Base-by-base conservation (phyloP, 108 stramenopile species). In the Skeletonema menzelii region DNA sequence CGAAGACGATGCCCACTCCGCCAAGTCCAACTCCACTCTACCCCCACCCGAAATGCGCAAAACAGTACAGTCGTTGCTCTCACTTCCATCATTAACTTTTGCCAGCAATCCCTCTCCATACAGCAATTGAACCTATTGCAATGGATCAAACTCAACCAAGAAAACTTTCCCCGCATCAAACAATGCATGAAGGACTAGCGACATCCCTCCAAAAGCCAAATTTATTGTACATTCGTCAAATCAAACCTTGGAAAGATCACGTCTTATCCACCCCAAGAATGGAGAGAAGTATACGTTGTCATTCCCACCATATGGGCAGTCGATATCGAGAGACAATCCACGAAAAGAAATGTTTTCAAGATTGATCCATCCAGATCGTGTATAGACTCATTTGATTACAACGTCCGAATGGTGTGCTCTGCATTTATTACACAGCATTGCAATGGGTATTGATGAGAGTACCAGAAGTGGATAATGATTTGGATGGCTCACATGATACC, bases 281-380 rank as follows among this genome's bases (percentile, higher is more conserved):
- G 69, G 69, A 15, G 58, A 32, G 69, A 69, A 14, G 46, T 69
- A 42, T 69, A 69, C 38, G 69, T 69, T 44, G 58, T 69, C 26
- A 69, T 69, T 10, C 69, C 69, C 7, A 59, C 69, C 11, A 59
- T 69, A 5, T 69, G 69, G 69, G 59, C 69, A 15, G 69, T 59
- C 0, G 15, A 59, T 27, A n/a, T n/a, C n/a, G n/a, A n/a, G 1
- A 8, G 59, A 46, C 12, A 69, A 69, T 44, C 69, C 69, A 28
- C 58, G 69, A 5, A 69, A 69, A 44, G 58, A 58, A 40, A 69
- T 69, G 44, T 59, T 69, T 1, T 8, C 11, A 1, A 24, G 38
- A 59, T 11, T 69, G 10, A 69, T 69, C 59, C 38, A 59, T 11
- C 22, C 57, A 17, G 69, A 44, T 28, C 57, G 38, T 27, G 58